Base-by-base conservation (phyloP, 148 eudicot genomes). In the Pharnaceum exiguum region DNA sequence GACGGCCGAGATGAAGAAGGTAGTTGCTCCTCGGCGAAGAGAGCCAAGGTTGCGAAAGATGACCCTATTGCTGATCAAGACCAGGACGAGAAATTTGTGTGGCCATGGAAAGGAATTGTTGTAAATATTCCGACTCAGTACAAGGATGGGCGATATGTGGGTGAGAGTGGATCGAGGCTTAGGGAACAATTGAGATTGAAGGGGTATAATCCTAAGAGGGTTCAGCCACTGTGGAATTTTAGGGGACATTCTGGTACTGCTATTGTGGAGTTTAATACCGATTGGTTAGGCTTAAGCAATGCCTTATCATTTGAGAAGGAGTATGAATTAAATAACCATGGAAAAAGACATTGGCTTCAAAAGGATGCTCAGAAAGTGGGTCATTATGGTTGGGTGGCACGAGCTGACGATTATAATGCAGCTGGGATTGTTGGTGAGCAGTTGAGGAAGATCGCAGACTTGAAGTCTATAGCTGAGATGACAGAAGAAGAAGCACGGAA, bases 321-420 rank as follows among this genome's bases (percentile, higher is more conserved):
- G 43, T 89, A 94, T 66, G 91, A 86, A 46, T 69, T 90, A 27
- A 84, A 80, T 46, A 79, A 80, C 40, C 95, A 73, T 71, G 99
- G 99, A 31, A 89, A 86, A 71, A 85, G 70, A 55, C 84, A 89
- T 35, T 93, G 99, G 99, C 58, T 59, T 43, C 76, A 67, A 18
- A 62, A 60, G 21, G 66, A 68, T 58, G 72, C 73, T 11, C 62
- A 68, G 52, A 85, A 83, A 35, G 50, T 70, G 25, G 95, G 74
- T 33, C 81, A 83, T 7, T 89, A 89, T 75, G 99, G 75, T 10
- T 94, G 99, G 99, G 91, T 94, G 76, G 99, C 99, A 39, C 95
- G 99, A 30, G 91, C 81, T 33, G 99, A 89, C 75, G 99, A 94
- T 59, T 94, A 89, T 68, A 72, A 76, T 16, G 72, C 84, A 26